phyloP scores from a whole-genome alignment of 1,139 yeast species.

The Saccharomyces hybrid region DNA sequence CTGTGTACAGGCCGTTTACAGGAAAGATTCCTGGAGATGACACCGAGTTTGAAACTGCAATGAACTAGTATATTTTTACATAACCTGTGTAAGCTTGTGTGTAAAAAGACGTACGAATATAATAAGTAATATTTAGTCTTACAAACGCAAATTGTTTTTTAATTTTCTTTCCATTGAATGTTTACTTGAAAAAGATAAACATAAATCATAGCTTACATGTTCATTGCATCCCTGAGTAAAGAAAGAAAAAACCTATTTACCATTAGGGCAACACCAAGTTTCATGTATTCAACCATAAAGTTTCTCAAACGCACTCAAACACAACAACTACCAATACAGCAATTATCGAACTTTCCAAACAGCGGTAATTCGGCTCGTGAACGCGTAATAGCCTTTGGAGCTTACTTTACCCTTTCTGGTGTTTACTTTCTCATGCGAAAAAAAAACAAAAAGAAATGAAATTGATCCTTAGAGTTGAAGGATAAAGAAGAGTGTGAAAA shows the following conservation, averaged over 20 bases:
- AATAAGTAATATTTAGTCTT: background rate
- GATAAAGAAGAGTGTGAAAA: background rate
- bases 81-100: background rate
- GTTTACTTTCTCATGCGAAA: background rate
- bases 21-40: constrained; percentile 19
- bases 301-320: no score
- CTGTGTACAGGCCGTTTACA: constrained; percentile 27
- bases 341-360: no score
- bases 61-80: background rate
- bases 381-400: background rate
- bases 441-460: background rate
- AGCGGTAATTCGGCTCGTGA: background rate
- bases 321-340: no score
- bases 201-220: background rate
- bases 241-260: no score
- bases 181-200: background rate
- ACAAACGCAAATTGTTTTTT: background rate
- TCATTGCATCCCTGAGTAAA: no score
- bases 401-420: background rate
- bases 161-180: no score
- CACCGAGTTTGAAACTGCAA: constrained; percentile 1
- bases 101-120: background rate
- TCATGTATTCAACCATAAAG: no score
- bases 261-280: no score
- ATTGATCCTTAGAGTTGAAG: background rate